These are phyloP conservation scores for Diacronema lutheri DNA, from an alignment of 78 protist genomes.

Conservation along the genomic window DNA sequence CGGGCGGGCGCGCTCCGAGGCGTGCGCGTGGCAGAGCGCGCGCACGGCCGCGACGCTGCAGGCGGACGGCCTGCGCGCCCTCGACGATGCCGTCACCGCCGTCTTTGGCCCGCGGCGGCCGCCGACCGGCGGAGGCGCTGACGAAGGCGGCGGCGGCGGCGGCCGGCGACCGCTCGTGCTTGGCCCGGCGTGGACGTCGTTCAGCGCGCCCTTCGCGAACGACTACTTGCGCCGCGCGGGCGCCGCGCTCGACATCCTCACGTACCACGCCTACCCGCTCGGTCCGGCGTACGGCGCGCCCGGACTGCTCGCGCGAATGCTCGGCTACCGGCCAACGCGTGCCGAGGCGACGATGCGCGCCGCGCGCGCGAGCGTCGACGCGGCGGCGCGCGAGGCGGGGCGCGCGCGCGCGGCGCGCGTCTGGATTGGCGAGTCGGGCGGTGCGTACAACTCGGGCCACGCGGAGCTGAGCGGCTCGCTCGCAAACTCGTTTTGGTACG, in stretches of 20 bases:
- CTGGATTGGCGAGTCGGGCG: conserved; percentile 11
- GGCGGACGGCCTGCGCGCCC: background rate
- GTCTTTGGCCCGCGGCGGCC: no score
- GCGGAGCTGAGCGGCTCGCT: background rate
- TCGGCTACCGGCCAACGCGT: background rate
- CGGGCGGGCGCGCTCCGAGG: no score
- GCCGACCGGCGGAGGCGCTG: no score
- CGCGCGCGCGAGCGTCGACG: no score
- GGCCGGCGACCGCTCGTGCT: no score
- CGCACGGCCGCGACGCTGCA: no score
- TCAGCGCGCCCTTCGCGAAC: no score
- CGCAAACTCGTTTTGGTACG: background rate
- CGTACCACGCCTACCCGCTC: background rate
- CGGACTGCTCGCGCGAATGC: background rate
- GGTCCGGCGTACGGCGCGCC: background rate
- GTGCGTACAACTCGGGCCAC: conserved; percentile 21
- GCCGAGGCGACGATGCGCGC: no score
- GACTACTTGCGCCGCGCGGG: no score
- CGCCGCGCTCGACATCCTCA: background rate
- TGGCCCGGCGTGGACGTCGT: no score
- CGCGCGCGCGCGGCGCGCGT: background rate
- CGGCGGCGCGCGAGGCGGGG: background rate
- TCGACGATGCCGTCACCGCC: background rate
- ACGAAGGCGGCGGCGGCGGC: no score
- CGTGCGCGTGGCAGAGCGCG: no score